These are phyloP conservation scores for Purpureocillium takamizusanense DNA, from an alignment of 2,329 filamentous ascomycete species.

Conservation along the genomic window DNA sequence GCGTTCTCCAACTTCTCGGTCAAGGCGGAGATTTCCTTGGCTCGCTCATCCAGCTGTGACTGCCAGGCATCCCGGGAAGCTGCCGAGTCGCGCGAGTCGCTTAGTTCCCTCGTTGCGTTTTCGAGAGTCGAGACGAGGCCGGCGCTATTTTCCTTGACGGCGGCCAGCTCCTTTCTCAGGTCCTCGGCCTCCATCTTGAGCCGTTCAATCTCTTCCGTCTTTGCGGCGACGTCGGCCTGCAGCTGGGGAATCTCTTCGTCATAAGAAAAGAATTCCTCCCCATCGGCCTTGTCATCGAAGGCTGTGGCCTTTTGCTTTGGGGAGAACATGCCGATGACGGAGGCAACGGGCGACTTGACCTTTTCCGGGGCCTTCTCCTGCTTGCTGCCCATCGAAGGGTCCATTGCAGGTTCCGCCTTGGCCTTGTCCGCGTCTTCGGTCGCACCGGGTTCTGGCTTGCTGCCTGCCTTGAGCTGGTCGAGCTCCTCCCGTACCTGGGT, in stretches of 20 bases:
- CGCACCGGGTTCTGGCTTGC: constrained; percentile 14
- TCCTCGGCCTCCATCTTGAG: constrained; percentile 60
- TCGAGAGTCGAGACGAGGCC: constrained; percentile 61
- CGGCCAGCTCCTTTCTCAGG: constrained; percentile 61
- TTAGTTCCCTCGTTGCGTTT: constrained; percentile 55
- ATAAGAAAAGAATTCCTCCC: constrained; percentile 83
- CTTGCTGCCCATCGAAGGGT: constrained; percentile 1
- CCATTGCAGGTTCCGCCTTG: constrained; percentile 15
- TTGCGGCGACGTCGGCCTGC: constrained; percentile 64
- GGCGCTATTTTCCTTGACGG: constrained; percentile 60
- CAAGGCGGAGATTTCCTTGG: constrained; percentile 38
- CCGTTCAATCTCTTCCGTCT: constrained; percentile 59
- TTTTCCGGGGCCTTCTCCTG: constrained; percentile 13
- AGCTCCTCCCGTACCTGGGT: constrained; percentile 57
- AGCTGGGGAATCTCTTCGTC: constrained; percentile 78
- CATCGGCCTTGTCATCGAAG: constrained; percentile 17
- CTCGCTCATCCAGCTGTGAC: constrained; percentile 37
- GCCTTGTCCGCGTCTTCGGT: constrained; percentile 24
- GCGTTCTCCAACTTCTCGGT: constrained; percentile 37
- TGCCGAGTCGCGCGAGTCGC: constrained; percentile 30
- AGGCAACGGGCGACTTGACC: constrained; percentile 36
- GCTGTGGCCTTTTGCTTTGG: constrained; percentile 32
- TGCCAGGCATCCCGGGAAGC: constrained; percentile 36
- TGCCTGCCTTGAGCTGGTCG: constrained; percentile 32
- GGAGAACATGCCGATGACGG: constrained; percentile 40